Evolutionary conservation across 1,284 basidiomycete genomes (phyloP).

Genomic region (Earliella scabrosa): DNA sequence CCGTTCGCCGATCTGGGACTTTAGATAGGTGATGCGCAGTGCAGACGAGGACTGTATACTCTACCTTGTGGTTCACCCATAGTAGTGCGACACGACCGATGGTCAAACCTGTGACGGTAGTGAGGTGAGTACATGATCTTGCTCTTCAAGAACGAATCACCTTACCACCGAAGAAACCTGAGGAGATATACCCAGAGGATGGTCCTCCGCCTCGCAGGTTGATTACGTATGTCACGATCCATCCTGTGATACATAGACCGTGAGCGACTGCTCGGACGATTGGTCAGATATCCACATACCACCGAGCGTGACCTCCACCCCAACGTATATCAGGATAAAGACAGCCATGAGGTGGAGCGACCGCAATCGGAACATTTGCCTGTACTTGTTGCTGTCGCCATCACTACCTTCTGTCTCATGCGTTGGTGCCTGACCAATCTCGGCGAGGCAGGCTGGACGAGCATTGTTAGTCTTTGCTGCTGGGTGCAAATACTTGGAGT

Average conservation of each 20-base stretch:
- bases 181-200: constrained; percentile 52
- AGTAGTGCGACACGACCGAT: constrained; percentile 49
- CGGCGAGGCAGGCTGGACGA: constrained; percentile 35
- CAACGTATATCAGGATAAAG: constrained; percentile 52
- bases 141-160: background rate
- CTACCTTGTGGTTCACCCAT: constrained; percentile 53
- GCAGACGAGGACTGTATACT: background rate
- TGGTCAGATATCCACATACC: constrained; percentile 30
- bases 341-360: constrained; percentile 47
- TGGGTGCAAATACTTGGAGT: background rate
- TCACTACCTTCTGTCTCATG: constrained; percentile 18
- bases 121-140: no score
- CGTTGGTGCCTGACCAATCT: constrained; percentile 36
- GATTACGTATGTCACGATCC: constrained; percentile 57
- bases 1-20: constrained; percentile 45
- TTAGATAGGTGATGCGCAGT: background rate
- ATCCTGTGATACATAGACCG: constrained; percentile 36
- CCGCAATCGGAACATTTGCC: constrained; percentile 43
- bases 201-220: constrained; percentile 48
- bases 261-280: background rate
- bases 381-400: constrained; percentile 37
- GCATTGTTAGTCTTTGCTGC: no score
- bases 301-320: constrained; percentile 52
- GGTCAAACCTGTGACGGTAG: constrained; percentile 39
- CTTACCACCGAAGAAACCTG: constrained; percentile 56